phyloP scores from a whole-genome alignment of 805 yeast species.

The Wickerhamiella brachini region DNA sequence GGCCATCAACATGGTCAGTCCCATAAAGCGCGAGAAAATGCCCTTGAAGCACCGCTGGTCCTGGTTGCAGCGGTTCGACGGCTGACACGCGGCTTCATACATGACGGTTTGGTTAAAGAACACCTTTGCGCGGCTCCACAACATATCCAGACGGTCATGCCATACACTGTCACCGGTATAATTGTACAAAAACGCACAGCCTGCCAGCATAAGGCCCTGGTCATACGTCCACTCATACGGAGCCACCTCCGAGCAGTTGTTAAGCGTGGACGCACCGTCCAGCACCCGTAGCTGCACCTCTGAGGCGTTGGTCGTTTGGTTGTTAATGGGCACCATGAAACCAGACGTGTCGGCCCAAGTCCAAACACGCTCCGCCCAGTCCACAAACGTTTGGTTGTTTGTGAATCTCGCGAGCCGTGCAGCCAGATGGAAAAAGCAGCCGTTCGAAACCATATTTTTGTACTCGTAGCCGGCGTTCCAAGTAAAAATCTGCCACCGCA shows the following conservation, averaged over 20 bases:
- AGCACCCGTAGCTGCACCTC: slow-evolving; percentile 13
- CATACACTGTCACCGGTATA: slow-evolving; percentile 53
- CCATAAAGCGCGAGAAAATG: slow-evolving; percentile 59
- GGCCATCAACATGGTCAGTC: slow-evolving; percentile 55
- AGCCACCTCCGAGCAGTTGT: slow-evolving; percentile 49
- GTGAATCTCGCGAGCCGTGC: slow-evolving; percentile 81
- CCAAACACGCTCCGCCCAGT: slow-evolving; percentile 63
- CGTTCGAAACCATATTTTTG: slow-evolving; percentile 85
- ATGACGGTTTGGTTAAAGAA: slow-evolving; percentile 45
- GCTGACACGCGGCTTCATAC: slow-evolving; percentile 80
- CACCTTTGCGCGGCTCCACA: slow-evolving; percentile 35
- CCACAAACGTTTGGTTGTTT: slow-evolving; percentile 55
- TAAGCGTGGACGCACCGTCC: slow-evolving; percentile 28
- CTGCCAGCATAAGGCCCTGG: slow-evolving; percentile 64
- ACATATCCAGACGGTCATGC: slow-evolving; percentile 44
- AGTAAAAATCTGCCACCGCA: slow-evolving; percentile 90
- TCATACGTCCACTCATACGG: slow-evolving; percentile 74
- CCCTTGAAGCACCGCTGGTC: slow-evolving; percentile 94
- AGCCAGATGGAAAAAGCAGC: slow-evolving; percentile 73
- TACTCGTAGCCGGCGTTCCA: slow-evolving; percentile 94
- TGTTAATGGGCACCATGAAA: slow-evolving; percentile 31
- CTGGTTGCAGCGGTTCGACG: slow-evolving; percentile 47
- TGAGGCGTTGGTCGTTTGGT: slow-evolving; percentile 30
- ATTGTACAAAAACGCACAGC: slow-evolving; percentile 70
- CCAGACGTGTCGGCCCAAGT: slow-evolving; percentile 57